These are phyloP conservation scores for Gossypium longicalyx DNA, from an alignment of 345 rosid genomes.

Conservation along the genomic window DNA sequence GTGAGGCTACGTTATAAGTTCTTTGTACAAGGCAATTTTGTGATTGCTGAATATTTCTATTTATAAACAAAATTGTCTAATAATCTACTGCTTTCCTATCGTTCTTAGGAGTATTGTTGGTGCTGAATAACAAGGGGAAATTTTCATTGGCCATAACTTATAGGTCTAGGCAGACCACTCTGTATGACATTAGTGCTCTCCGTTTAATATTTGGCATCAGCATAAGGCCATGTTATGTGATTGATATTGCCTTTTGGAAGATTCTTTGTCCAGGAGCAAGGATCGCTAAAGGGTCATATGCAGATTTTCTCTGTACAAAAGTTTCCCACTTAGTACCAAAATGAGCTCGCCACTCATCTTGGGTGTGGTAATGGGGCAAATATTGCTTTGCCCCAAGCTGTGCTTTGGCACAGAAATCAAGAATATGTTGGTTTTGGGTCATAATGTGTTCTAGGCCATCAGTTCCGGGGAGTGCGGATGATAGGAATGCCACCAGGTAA, in stretches of 20 bases:
- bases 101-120: not conserved
- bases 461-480: conserved; percentile 65
- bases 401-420: conserved; percentile 40
- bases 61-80: conserved; percentile 16
- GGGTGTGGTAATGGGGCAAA: conserved; percentile 60
- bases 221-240: conserved; percentile 17
- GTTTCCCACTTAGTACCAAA: conserved; percentile 72
- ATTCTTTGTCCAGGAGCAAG: conserved; percentile 89
- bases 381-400: conserved; percentile 62
- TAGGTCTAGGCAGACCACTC: not conserved
- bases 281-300: conserved; percentile 75
- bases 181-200: not conserved
- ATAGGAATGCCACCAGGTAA: conserved; percentile 72
- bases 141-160: not conserved
- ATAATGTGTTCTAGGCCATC: conserved; percentile 53
- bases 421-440: conserved; percentile 52
- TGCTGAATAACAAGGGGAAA: not conserved
- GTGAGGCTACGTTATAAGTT: conserved; percentile 3
- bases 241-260: conserved; percentile 47
- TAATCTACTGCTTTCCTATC: conserved; percentile 13
- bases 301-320: conserved; percentile 50
- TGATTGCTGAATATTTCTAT: conserved; percentile 7
- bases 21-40: conserved; percentile 12
- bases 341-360: conserved; percentile 74
- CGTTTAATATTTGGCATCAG: not conserved